These are phyloP conservation scores for Russula olivacea DNA, from an alignment of 768 basidiomycete genomes.

Conservation along the genomic window DNA sequence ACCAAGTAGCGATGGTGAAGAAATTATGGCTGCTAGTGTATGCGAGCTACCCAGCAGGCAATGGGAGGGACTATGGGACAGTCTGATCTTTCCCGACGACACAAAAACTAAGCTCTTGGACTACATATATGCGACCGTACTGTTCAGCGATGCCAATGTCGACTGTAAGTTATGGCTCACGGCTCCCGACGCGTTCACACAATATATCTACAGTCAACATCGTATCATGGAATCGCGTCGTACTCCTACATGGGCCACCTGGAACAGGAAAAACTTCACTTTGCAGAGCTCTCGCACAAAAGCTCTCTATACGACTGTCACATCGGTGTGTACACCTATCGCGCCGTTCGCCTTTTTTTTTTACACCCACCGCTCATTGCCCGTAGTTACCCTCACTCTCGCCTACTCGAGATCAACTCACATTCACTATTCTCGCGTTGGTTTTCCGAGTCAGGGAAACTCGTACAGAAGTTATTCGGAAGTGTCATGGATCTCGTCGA, in stretches of 20 bases:
- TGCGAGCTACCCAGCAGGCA: conserved; percentile 78
- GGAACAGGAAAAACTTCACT: conserved; percentile 97
- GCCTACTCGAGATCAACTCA: conserved; percentile 94
- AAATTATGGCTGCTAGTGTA: conserved; percentile 83
- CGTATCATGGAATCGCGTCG: conserved; percentile 92
- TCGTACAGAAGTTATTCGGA: conserved; percentile 88
- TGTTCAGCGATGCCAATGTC: conserved; percentile 85
- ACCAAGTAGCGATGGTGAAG: conserved; percentile 53
- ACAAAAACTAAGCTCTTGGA: conserved; percentile 86
- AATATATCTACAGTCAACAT: conserved; percentile 61
- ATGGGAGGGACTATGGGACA: conserved; percentile 93
- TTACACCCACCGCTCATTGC: background rate
- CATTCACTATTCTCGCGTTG: conserved; percentile 97
- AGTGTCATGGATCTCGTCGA: conserved; percentile 88
- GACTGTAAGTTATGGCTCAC: conserved; percentile 50
- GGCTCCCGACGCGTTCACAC: conserved; percentile 8
- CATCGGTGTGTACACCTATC: conserved; percentile 49
- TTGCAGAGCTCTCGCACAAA: conserved; percentile 92
- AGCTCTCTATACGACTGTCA: conserved; percentile 84
- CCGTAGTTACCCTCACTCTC: conserved; percentile 73
- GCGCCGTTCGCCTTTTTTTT: background rate
- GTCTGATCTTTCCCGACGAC: conserved; percentile 75
- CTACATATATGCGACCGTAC: conserved; percentile 89
- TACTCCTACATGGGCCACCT: conserved; percentile 92
- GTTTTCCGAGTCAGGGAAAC: conserved; percentile 98